phyloP scores from a whole-genome alignment of 129 eudicot genomes.

The Mikania micrantha region DNA sequence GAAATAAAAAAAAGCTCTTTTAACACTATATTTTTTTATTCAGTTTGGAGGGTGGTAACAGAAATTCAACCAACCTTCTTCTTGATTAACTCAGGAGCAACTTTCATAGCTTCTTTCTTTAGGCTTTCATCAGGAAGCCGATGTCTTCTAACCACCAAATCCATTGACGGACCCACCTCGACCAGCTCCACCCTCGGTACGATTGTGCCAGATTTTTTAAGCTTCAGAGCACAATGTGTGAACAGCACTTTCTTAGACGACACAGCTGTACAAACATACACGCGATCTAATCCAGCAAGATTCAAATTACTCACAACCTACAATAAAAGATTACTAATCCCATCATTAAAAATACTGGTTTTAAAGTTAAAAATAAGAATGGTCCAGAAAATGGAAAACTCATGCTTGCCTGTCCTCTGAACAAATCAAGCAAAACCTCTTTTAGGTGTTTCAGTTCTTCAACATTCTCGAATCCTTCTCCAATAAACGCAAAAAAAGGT shows the following conservation, averaged over 20 bases:
- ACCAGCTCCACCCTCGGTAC: slow-evolving; percentile 85
- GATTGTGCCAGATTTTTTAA: slow-evolving; percentile 79
- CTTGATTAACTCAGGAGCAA: slow-evolving; percentile 59
- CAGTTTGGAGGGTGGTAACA: background rate
- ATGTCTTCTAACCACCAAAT: slow-evolving; percentile 80
- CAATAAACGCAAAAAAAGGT: slow-evolving; percentile 86
- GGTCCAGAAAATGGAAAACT: background rate
- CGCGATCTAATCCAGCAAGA: slow-evolving; percentile 91
- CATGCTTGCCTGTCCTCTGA: slow-evolving; percentile 63
- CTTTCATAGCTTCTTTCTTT: slow-evolving; percentile 75
- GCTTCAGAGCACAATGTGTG: slow-evolving; percentile 79
- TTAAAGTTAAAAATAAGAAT: background rate
- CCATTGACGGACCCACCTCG: slow-evolving; percentile 99
- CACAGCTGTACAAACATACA: slow-evolving; percentile 79
- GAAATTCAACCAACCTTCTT: slow-evolving; percentile 55
- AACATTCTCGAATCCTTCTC: slow-evolving; percentile 82
- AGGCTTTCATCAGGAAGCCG: slow-evolving; percentile 78
- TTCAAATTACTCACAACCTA: slow-evolving; percentile 75
- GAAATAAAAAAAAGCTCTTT: background rate
- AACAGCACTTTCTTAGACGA: slow-evolving; percentile 61
- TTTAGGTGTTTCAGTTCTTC: slow-evolving; percentile 84
- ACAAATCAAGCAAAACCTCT: slow-evolving; percentile 84
- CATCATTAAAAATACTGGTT: background rate
- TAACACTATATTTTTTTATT: background rate
- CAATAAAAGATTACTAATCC: background rate